These are phyloP conservation scores for Erigeron philadelphicus DNA, from an alignment of 140 eudicot species.

Conservation along the genomic window DNA sequence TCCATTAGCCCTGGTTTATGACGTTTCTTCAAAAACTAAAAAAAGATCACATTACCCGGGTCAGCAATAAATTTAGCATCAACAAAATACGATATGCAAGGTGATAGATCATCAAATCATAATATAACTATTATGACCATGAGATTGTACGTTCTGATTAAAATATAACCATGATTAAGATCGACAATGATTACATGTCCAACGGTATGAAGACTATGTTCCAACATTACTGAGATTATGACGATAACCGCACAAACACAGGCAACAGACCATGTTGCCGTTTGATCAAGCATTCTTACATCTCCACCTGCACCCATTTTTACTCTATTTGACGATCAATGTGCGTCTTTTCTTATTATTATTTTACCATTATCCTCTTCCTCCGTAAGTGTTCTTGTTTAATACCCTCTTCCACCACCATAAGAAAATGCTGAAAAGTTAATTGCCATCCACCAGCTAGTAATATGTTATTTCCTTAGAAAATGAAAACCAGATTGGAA, in stretches of 20 bases:
- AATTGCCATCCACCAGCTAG: neutral
- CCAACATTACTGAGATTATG: slow-evolving; percentile 50
- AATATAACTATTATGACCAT: neutral
- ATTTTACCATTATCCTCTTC: slow-evolving; percentile 15
- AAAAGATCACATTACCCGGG: slow-evolving; percentile 7
- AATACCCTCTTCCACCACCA: slow-evolving; percentile 3
- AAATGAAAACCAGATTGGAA: slow-evolving; percentile 13
- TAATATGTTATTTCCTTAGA: neutral
- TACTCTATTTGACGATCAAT: slow-evolving; percentile 6
- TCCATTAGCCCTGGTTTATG: slow-evolving; percentile 60
- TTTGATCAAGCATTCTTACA: slow-evolving; percentile 59
- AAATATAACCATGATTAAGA: neutral
- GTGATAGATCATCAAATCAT: no score
- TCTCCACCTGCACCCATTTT: slow-evolving; percentile 44
- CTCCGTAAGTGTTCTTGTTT: slow-evolving; percentile 13
- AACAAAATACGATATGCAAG: neutral
- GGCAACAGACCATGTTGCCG: slow-evolving; percentile 93
- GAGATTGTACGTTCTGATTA: neutral
- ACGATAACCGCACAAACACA: slow-evolving; percentile 60
- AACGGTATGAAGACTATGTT: slow-evolving; percentile 57
- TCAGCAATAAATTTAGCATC: neutral
- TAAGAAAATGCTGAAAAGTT: slow-evolving; percentile 1
- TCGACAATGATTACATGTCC: slow-evolving; percentile 39
- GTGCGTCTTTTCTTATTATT: neutral
- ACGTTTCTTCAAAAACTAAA: slow-evolving; percentile 48